These are phyloP conservation scores for Aspergillus amoenus DNA, from an alignment of 2,329 filamentous ascomycete genomes.

Conservation along the genomic window DNA sequence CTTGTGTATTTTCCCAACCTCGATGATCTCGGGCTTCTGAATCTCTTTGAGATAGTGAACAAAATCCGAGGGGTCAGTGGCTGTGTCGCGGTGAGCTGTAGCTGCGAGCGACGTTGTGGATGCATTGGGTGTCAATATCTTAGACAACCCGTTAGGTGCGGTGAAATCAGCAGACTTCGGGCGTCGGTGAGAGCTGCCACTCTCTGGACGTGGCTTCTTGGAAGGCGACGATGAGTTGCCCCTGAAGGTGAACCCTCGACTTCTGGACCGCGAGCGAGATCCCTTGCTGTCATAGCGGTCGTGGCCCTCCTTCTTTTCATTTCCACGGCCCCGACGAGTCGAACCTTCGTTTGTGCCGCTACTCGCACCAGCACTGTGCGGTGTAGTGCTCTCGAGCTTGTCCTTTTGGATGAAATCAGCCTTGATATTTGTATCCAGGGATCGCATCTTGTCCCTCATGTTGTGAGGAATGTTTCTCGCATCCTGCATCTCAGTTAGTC, in stretches of 20 bases:
- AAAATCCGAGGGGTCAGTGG: conserved; percentile 77
- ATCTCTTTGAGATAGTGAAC: conserved; percentile 81
- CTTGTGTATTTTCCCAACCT: conserved; percentile 95
- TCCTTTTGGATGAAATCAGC: conserved; percentile 93
- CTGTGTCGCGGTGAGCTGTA: conserved; percentile 69
- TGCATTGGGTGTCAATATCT: conserved; percentile 54
- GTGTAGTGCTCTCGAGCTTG: conserved; percentile 64
- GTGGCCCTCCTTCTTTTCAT: conserved; percentile 40
- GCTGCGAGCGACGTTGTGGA: conserved; percentile 56
- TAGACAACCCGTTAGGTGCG: conserved; percentile 58
- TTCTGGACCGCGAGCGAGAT: conserved; percentile 56
- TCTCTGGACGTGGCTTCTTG: conserved; percentile 72
- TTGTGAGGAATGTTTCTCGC: conserved; percentile 91
- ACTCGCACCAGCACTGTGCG: conserved; percentile 43
- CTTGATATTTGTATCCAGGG: conserved; percentile 84
- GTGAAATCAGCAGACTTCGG: conserved; percentile 72
- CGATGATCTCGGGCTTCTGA: conserved; percentile 76
- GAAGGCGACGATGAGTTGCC: conserved; percentile 63
- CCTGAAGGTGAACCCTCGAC: conserved; percentile 76
- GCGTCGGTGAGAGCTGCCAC: conserved; percentile 63
- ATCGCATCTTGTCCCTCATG: conserved; percentile 92
- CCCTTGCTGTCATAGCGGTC: conserved; percentile 47
- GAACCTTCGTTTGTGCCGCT: conserved; percentile 25
- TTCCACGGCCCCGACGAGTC: conserved; percentile 42
- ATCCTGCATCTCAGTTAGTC: conserved; percentile 55